These are phyloP conservation scores for Microbotryum saponariae DNA, from an alignment of 1,284 basidiomycete genomes.

Conservation along the genomic window DNA sequence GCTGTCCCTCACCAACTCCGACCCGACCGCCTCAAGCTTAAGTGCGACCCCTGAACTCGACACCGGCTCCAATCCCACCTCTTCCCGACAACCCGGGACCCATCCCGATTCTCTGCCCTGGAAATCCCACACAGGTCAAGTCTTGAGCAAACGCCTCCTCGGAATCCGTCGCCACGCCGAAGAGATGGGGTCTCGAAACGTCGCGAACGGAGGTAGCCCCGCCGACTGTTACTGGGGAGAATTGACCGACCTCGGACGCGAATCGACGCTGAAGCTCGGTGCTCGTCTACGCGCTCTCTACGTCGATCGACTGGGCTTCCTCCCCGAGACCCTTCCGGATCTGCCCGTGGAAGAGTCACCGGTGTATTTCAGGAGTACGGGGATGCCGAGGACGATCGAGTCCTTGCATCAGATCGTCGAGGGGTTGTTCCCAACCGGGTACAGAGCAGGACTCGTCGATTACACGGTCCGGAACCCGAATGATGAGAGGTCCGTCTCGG, in stretches of 20 bases:
- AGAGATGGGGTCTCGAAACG: slow-evolving; percentile 5
- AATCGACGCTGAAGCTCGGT: slow-evolving; percentile 31
- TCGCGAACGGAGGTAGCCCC: not conserved
- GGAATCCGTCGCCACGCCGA: slow-evolving; percentile 16
- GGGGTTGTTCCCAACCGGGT: slow-evolving; percentile 19
- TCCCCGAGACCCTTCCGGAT: slow-evolving; percentile 22
- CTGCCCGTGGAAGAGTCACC: not conserved
- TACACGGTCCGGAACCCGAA: slow-evolving; percentile 24
- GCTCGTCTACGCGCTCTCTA: slow-evolving; percentile 26
- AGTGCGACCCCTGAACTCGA: not conserved
- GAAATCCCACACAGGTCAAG: not conserved
- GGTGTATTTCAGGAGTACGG: slow-evolving; percentile 29
- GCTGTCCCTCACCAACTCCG: slow-evolving; percentile 2
- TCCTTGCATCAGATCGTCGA: slow-evolving; percentile 28
- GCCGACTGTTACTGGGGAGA: slow-evolving; percentile 32
- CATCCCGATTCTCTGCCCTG: not conserved
- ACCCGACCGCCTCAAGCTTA: not conserved
- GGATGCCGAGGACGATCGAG: slow-evolving; percentile 33
- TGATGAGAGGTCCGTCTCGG: slow-evolving; percentile 9
- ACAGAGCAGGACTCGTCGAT: slow-evolving; percentile 16
- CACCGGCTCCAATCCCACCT: not conserved
- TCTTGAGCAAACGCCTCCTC: not conserved
- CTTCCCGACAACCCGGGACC: not conserved
- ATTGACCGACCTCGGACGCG: slow-evolving; percentile 34
- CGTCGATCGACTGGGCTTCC: slow-evolving; percentile 28